Evolutionary conservation across 305 asterid genomes (phyloP), one percentile per base, ranked within the genome.

Genomic region (Petunia hybrid): DNA sequence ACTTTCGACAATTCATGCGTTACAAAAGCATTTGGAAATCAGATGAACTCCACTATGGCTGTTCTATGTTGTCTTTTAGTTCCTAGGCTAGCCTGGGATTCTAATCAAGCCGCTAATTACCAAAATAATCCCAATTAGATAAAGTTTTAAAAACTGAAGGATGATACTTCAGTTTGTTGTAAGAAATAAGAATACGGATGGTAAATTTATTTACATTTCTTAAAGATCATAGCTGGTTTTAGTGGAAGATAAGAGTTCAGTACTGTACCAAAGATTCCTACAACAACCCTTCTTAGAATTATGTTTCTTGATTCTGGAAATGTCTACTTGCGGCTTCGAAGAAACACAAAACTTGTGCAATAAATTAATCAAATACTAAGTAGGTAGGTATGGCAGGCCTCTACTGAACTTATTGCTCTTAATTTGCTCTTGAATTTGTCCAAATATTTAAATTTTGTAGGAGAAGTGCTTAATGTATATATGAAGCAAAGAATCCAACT

Each of bases 1-100:
- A 75, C 70, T 69, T 84, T 78, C 84, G 69, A 82, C 84, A 48
- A 71, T 87, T 88, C 87, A 86, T 86, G 83, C 76, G 67, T 82
- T 79, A 69, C 63, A 81, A 75, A 77, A 69, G 80, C 83, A 80
- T 76, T 48, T 48, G 61, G 3, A 71, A 48, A 55, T 75, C 86
- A 84, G 85, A 84, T 73, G 88, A 40, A 83, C 87, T 74, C 84
- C 90, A 85, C 83, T 48, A 83, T 63, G 76, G 46, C 16, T 77
- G 65, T 73, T 73, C 7, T 51, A 45, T 73, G 35, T 62, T 71
- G 62, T 73, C 64, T 82, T 87, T 83, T 84, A 31, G 77, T 46
- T 69, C 12, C 31, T 16, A 14, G 16, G 62, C 31, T 13, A 57
- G 62, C 42, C n/a, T 48, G 38, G 41, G 45, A 51, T 71, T 31